phyloP scores from a whole-genome alignment of 306 rosid species.

The Prunus persica region DNA sequence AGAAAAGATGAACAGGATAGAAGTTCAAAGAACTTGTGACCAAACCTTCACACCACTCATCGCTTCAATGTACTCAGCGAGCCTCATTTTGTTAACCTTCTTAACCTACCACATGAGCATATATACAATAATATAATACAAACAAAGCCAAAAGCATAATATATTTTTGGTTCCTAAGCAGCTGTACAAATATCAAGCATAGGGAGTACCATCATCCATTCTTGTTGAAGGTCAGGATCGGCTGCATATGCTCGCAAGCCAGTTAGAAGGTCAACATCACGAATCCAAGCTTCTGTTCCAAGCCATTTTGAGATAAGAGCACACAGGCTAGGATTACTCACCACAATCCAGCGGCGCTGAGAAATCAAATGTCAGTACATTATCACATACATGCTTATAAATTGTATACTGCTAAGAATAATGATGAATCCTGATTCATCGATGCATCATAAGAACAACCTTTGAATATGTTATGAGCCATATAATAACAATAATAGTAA shows the following conservation, averaged over 20 bases:
- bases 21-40: background rate
- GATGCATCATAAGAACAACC: background rate
- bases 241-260: slow-evolving; percentile 55
- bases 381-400: slow-evolving; percentile 16
- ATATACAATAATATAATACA: background rate
- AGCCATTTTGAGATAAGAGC: slow-evolving; percentile 71
- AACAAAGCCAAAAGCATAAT: background rate
- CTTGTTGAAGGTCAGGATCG: slow-evolving; percentile 48
- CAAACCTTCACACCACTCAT: slow-evolving; percentile 70
- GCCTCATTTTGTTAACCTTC: slow-evolving; percentile 69
- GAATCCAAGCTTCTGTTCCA: slow-evolving; percentile 77
- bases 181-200: background rate
- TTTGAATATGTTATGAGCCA: background rate
- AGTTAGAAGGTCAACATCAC: slow-evolving; percentile 57
- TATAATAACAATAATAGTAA: too few species aligned
- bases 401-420: background rate
- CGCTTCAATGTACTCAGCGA: slow-evolving; percentile 69
- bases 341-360: slow-evolving; percentile 84
- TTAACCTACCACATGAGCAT: slow-evolving; percentile 47
- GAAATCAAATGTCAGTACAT: slow-evolving; percentile 33
- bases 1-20: slow-evolving; percentile 4
- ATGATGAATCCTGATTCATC: background rate
- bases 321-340: slow-evolving; percentile 68
- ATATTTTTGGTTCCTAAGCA: background rate
- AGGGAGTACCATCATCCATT: slow-evolving; percentile 62